Percentiles rank a stretch among this genome's conserved stretches.
phyloP scores from a whole-genome alignment of 139 green algal genomes.

The Ostreobium quekettii region DNA sequence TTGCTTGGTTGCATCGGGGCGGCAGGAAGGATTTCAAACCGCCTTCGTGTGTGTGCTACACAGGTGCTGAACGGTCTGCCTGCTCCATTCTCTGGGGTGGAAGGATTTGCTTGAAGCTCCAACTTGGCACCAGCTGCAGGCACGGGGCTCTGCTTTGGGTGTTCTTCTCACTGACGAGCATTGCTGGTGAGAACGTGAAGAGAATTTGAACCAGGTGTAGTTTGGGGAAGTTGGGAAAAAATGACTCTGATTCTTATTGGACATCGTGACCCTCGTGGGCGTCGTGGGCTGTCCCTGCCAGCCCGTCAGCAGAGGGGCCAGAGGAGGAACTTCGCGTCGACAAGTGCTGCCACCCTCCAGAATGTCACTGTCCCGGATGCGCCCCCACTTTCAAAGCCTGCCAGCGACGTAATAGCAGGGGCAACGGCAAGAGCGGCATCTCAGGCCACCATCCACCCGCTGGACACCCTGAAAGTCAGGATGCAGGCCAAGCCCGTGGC shows the following conservation, averaged over 20 bases:
- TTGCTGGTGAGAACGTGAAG: neutral
- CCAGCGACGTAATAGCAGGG: slow-evolving; percentile 72
- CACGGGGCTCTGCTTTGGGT: neutral
- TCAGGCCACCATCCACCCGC: slow-evolving; percentile 83
- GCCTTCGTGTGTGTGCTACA: neutral
- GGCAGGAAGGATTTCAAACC: too few relatives aligned
- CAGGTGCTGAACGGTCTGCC: slow-evolving; percentile 41
- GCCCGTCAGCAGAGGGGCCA: too few relatives aligned
- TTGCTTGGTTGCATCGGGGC: too few relatives aligned
- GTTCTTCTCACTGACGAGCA: neutral
- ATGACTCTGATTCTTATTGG: too few relatives aligned
- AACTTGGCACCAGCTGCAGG: slow-evolving; percentile 18
- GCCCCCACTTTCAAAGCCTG: slow-evolving; percentile 33
- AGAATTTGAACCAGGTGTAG: neutral
- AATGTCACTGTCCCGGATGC: slow-evolving; percentile 7
- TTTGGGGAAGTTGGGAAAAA: neutral
- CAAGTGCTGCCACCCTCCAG: too few relatives aligned
- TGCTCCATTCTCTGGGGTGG: slow-evolving; percentile 48
- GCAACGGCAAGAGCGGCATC: slow-evolving; percentile 69
- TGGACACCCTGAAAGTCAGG: slow-evolving; percentile 87
- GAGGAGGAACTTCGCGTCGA: too few relatives aligned
- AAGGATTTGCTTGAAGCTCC: slow-evolving; percentile 30
- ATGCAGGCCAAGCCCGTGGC: slow-evolving; percentile 39
- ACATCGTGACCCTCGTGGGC: too few relatives aligned
- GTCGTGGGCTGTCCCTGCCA: too few relatives aligned